Evolutionary conservation across 73 alveolate genomes (phyloP).

Genomic region (Tetrahymena elliotti): DNA sequence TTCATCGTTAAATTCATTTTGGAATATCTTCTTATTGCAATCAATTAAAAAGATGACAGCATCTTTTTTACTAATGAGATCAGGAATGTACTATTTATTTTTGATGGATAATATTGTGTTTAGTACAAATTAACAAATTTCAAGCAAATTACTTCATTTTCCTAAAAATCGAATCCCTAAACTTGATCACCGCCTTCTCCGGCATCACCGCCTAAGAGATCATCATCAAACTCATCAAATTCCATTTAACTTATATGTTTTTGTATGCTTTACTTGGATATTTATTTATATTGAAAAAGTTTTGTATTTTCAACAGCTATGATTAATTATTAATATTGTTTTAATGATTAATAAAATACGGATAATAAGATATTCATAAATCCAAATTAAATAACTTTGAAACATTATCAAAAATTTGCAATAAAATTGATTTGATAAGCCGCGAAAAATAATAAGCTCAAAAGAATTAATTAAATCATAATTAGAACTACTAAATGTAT

Average conservation of each 20-base stretch:
- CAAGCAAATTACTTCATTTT: neutral
- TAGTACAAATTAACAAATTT: neutral
- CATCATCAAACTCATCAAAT: constrained; percentile 31
- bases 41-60: constrained; percentile 37
- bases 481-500: too few relatives aligned
- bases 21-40: constrained; percentile 18
- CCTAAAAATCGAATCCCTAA: constrained; percentile 2
- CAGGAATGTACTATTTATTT: neutral
- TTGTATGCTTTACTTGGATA: neutral
- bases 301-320: neutral
- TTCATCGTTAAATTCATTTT: constrained; percentile 4
- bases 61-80: constrained; percentile 29
- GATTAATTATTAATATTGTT: neutral
- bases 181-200: constrained; percentile 19
- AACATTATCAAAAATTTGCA: neutral
- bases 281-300: neutral
- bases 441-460: neutral
- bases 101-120: neutral
- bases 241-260: constrained; percentile 5
- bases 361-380: neutral
- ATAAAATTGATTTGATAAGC: neutral
- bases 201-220: constrained; percentile 6
- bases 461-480: neutral
- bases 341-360: neutral
- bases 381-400: neutral